Conservation (phyloP, 2,329 filamentous ascomycete species). For the Hypoxylon sp. region DNA sequence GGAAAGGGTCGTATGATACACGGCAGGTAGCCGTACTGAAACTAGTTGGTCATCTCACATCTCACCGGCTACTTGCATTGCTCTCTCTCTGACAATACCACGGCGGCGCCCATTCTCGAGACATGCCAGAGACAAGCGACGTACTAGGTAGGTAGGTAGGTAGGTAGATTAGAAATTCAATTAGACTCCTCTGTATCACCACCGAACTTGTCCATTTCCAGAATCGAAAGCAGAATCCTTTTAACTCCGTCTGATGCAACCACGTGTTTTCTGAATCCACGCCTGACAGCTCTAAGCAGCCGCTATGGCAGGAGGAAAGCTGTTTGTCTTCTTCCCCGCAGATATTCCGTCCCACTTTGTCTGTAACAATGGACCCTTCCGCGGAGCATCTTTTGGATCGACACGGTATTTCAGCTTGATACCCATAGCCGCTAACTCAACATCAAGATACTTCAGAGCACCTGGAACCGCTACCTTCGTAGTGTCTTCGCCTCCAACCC, state of each 20-base stretch:
- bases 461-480: slow-evolving; percentile 93
- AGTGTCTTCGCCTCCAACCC: slow-evolving; percentile 90
- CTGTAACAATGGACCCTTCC: slow-evolving; percentile 66
- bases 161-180: slow-evolving; percentile 18
- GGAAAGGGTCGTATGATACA: slow-evolving; percentile 25
- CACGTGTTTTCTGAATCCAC: slow-evolving; percentile 2
- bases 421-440: slow-evolving; percentile 96
- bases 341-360: slow-evolving; percentile 55
- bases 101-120: slow-evolving; percentile 2
- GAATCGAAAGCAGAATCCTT: slow-evolving; percentile 22
- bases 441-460: slow-evolving; percentile 92
- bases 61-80: slow-evolving; percentile 38
- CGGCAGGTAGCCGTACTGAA: slow-evolving; percentile 32
- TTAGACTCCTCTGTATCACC: slow-evolving; percentile 29
- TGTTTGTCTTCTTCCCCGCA: slow-evolving; percentile 46
- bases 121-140: slow-evolving; percentile 14
- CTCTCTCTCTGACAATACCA: slow-evolving; percentile 25
- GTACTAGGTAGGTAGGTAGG: not conserved
- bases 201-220: slow-evolving; percentile 19
- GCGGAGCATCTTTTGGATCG: slow-evolving; percentile 74
- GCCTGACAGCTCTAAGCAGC: slow-evolving; percentile 44
- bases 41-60: slow-evolving; percentile 27
- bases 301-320: slow-evolving; percentile 46
- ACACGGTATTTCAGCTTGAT: slow-evolving; percentile 89
- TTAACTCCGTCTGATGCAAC: slow-evolving; percentile 41